phyloP scores from a whole-genome alignment of 148 eudicot genomes.

The Rhododendron ferrugineum region DNA sequence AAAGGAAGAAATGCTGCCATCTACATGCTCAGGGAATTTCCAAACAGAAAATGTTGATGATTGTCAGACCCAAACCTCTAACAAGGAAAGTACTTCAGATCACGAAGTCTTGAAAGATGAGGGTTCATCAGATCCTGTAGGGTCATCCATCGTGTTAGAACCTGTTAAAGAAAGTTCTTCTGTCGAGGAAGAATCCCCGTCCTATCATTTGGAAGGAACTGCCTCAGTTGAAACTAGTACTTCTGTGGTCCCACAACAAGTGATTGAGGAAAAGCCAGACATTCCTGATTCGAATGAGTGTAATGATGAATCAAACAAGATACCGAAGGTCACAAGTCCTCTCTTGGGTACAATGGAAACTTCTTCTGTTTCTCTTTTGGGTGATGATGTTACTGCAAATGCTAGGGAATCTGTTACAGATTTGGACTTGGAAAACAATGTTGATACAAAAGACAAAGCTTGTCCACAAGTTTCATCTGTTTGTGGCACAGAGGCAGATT shows the following conservation, averaged over 20 bases:
- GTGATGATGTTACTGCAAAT: constrained; percentile 22
- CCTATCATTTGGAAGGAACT: constrained; percentile 19
- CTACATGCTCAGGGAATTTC: constrained; percentile 20
- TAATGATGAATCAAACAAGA: constrained; percentile 22
- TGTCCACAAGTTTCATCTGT: constrained; percentile 9
- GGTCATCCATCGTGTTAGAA: constrained; percentile 20
- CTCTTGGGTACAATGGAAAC: constrained; percentile 19
- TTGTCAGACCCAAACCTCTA: constrained; percentile 11
- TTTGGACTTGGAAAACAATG: constrained; percentile 12
- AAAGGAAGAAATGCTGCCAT: constrained; percentile 20
- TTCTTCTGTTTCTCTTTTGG: constrained; percentile 23
- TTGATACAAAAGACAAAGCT: constrained; percentile 18
- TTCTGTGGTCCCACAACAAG: constrained; percentile 17
- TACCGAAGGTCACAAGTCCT: constrained; percentile 16
- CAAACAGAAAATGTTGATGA: constrained; percentile 24
- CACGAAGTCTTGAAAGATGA: constrained; percentile 21
- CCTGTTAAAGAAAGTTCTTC: constrained; percentile 22
- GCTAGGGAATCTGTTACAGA: constrained; percentile 24
- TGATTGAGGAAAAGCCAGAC: constrained; percentile 19
- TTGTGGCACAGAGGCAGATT: constrained; percentile 12
- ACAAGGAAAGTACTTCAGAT: constrained; percentile 21
- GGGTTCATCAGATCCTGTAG: constrained; percentile 16
- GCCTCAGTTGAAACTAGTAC: constrained; percentile 14
- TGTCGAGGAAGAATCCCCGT: constrained; percentile 21
- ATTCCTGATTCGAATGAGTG: constrained; percentile 18